Percentiles rank a stretch among this genome's conserved stretches.
Conservation (phyloP, 2,329 filamentous ascomycete genomes). For the Metarhizium rileyi region DNA sequence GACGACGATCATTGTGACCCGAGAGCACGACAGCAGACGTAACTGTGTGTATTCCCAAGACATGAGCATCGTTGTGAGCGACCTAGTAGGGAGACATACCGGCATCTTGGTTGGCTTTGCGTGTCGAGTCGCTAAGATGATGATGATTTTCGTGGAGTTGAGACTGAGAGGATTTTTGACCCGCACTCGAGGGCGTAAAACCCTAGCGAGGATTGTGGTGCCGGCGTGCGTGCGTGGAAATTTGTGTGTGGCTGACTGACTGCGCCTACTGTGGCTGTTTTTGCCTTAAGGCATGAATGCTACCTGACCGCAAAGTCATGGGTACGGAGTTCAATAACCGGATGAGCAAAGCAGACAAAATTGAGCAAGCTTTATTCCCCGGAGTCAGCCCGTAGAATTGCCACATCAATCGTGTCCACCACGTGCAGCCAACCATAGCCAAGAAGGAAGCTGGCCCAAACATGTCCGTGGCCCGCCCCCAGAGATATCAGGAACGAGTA, state of each 20-base stretch:
- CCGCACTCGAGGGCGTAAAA: slow-evolving; percentile 26
- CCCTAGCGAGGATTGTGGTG: slow-evolving; percentile 21
- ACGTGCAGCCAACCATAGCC: neutral
- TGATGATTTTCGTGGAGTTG: slow-evolving; percentile 22
- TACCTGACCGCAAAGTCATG: too few relatives aligned
- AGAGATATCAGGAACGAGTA: neutral
- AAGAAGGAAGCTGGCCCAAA: neutral
- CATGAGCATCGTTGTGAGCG: slow-evolving; percentile 3
- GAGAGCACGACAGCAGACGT: neutral
- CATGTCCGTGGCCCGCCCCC: neutral
- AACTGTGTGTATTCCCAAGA: neutral
- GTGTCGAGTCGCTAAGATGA: slow-evolving; percentile 27
- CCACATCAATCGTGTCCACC: neutral
- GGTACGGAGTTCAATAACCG: too few relatives aligned
- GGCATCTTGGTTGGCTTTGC: slow-evolving; percentile 31
- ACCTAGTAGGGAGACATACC: slow-evolving; percentile 21
- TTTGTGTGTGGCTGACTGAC: neutral
- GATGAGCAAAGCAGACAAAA: neutral
- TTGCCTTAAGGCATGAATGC: slow-evolving; percentile 2
- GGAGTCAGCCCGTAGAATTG: neutral
- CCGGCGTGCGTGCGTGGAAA: slow-evolving; percentile 9
- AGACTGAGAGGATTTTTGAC: slow-evolving; percentile 24
- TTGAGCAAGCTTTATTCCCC: neutral
- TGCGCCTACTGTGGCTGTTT: slow-evolving; percentile 10
- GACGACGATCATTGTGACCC: neutral